Evolutionary conservation across 2,329 filamentous ascomycete species (phyloP), one percentile per base, ranked within the genome.

Genomic region (Dactylellina parvicollis): DNA sequence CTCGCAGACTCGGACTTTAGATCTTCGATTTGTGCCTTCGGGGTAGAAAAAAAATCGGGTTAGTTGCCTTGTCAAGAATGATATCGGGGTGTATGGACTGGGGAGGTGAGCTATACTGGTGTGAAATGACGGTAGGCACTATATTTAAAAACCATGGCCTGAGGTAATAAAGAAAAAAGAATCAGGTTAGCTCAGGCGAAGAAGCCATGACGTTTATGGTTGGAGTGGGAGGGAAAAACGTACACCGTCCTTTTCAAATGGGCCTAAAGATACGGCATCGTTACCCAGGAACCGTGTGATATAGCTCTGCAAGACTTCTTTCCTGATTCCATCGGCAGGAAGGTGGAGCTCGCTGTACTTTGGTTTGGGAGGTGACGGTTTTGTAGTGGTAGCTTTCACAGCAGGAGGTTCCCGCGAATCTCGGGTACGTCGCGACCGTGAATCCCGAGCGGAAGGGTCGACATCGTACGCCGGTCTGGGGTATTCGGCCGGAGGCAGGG

Each of bases 91-190:
- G 1, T 12, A 38, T 4, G 24, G 44, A 7, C 10, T 12, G 47
- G 30, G 8, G 36, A 24, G 18, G 54, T 9, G 18, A 55, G 22
- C 28, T 42, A 30, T 72, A 72, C 67, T 24, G 67, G 38, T 44
- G 67, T 72, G 60, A 72, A 65, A 30, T 72, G 67, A 46, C 67
- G 67, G 28, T 72, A 72, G 22, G 67, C 67, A 12, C 36, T 40
- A 20, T 72, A 72, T 49, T 47, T 72, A 36, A 60, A 72, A 8
- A 72, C 59, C 16, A 60, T 26, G 9, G 14, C 46, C 57, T 64
- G 24, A 9, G 24, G 26, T 20, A 20, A 5, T 4, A 5, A n/a
- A 34, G 22, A 46, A 20, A 46, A 9, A 28, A 9, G 26, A n/a
- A 18, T 47, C 16, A 16, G 34, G 42, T 61, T 30, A 62, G 57